A percentile compares a stretch with the other conserved stretches of the same genome.
phyloP scores from a whole-genome alignment of 2,329 filamentous ascomycete species.

The Aspergillus sp. region DNA sequence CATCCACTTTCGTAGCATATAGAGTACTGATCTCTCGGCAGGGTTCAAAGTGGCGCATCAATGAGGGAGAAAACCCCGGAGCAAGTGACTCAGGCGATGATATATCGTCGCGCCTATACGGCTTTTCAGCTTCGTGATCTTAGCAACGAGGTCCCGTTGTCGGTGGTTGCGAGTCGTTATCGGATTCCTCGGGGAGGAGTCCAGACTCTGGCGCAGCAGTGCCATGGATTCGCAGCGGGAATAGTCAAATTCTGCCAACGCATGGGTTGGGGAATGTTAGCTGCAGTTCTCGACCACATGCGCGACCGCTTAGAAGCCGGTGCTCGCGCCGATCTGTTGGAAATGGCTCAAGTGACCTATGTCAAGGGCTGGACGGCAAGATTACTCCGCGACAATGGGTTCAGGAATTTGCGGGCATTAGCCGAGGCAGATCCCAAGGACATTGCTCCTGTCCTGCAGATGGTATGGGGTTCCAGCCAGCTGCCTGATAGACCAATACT shows the following conservation, averaged over 20 bases:
- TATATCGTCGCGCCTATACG: slow-evolving; percentile 72
- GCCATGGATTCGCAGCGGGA: slow-evolving; percentile 74
- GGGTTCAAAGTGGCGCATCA: slow-evolving; percentile 62
- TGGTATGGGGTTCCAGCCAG: slow-evolving; percentile 47
- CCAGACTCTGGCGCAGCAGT: slow-evolving; percentile 71
- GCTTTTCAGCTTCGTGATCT: slow-evolving; percentile 76
- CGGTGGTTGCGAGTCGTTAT: slow-evolving; percentile 69
- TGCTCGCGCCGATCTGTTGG: slow-evolving; percentile 68
- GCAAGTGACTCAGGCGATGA: slow-evolving; percentile 60
- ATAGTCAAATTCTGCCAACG: slow-evolving; percentile 77
- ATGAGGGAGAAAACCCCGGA: slow-evolving; percentile 63
- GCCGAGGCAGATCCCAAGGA: slow-evolving; percentile 69
- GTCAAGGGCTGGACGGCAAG: slow-evolving; percentile 75
- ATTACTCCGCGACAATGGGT: slow-evolving; percentile 75
- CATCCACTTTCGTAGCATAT: not conserved
- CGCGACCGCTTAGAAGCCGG: slow-evolving; percentile 71
- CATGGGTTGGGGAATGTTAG: slow-evolving; percentile 74
- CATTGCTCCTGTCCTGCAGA: slow-evolving; percentile 69
- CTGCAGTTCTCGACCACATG: slow-evolving; percentile 72
- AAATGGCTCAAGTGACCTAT: slow-evolving; percentile 69
- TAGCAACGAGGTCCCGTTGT: slow-evolving; percentile 73
- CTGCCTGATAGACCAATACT: not conserved
- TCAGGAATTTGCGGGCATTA: slow-evolving; percentile 65
- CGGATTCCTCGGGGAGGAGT: slow-evolving; percentile 68
- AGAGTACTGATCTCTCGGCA: slow-evolving; percentile 32